Base-by-base conservation (phyloP, 768 basidiomycete species). In the Tricholoma saponaceum region DNA sequence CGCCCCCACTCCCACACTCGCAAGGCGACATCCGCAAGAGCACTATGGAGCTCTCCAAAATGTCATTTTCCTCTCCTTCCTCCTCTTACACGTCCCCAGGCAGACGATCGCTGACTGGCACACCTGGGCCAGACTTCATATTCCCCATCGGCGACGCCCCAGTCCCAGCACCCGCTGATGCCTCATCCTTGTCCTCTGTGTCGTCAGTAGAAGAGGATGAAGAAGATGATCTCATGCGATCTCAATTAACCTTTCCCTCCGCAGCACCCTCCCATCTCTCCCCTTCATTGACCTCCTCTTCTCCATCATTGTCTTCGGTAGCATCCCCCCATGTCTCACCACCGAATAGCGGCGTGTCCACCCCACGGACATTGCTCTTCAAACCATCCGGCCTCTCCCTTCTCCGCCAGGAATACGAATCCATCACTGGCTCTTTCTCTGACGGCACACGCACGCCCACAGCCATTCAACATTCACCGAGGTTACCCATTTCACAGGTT, bases 41-140 rank as follows among this genome's bases (percentile, higher is more conserved):
- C 60, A 90, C 89, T 0, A 78, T 91, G 66, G 77, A 85, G 52
- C 75, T 92, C 3, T 87, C 88, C 16, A 75, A 73, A 54, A 78
- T 84, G 68, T 71, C 79, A 4, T 69, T 76, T 55, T 69, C 79
- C 14, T 60, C 64, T 13, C 44, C 35, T 53, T 52, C 56, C 39
- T 59, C 61, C 33, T 62, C 57, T n/a, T 41, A n/a, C 13, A 53
- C 37, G 59, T 28, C 46, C 33, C 32, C 37, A 20, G 49, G 8
- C 0, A 23, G 10, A 18, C 41, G 20, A 22, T 35, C 43, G 5
- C 30, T 37, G 20, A 46, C 16, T 9, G 22, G 23, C 33, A 32
- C 13, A 33, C 20, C 46, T 16, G 51, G 37, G 6, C 55, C 49
- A 5, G 55, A 49, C 22, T 52, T 78, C 65, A 75, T 79, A 56